A percentile compares a stretch with the other conserved stretches of the same genome.
Conservation (phyloP, 805 yeast species). For the Hanseniaspora valbyensis region DNA sequence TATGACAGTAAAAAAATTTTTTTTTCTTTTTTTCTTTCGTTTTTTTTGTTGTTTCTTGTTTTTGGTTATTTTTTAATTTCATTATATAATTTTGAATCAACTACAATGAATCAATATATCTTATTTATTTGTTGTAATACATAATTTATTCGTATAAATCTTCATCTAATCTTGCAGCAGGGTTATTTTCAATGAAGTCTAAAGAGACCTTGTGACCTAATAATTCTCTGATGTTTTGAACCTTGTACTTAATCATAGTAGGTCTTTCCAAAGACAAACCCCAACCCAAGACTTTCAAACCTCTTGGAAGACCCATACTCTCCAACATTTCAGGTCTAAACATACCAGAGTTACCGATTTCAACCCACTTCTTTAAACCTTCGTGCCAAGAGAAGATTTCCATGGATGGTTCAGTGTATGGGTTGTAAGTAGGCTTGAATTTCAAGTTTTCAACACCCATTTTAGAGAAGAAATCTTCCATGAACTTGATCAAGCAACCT, state of each 20-base stretch:
- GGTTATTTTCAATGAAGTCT: conserved; percentile 88
- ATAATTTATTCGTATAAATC: conserved; percentile 36
- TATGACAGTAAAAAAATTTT: not conserved
- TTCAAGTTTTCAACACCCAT: conserved; percentile 95
- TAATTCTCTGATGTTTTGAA: conserved; percentile 88
- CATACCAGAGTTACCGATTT: conserved; percentile 98
- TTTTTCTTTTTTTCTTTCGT: too few relatives aligned
- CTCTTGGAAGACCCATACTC: conserved; percentile 93
- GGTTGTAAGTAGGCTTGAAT: conserved; percentile 98
- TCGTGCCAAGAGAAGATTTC: conserved; percentile 96
- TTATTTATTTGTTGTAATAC: not conserved
- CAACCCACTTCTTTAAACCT: conserved; percentile 94
- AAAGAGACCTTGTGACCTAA: conserved; percentile 93
- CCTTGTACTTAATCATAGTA: conserved; percentile 96
- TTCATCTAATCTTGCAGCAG: conserved; percentile 94
- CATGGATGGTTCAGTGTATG: conserved; percentile 97
- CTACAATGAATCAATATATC: not conserved
- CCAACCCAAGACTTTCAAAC: conserved; percentile 91
- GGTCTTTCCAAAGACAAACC: conserved; percentile 97
- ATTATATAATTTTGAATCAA: too few relatives aligned
- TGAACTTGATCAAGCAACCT: conserved; percentile 94
- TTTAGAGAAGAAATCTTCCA: conserved; percentile 91
- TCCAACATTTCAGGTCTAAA: conserved; percentile 99
- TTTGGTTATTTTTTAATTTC: too few relatives aligned
- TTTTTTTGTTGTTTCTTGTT: too few relatives aligned